Percentiles rank a stretch among this genome's conserved stretches.
These are phyloP conservation scores for Physcia stellaris DNA, from an alignment of 495 filamentous ascomycete genomes.

Conservation along the genomic window DNA sequence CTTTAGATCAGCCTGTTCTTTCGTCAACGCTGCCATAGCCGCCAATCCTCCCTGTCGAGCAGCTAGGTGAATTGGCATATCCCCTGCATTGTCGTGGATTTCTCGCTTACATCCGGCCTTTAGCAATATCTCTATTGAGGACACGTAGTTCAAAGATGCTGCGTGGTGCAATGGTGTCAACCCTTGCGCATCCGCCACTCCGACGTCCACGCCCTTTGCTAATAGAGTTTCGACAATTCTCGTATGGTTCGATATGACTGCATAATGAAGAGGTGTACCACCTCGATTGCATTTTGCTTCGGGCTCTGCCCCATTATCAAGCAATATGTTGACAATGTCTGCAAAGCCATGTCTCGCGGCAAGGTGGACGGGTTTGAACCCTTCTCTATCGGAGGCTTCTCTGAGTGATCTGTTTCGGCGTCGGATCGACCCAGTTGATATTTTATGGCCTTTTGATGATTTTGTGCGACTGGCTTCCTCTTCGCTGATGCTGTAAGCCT, in stretches of 20 bases:
- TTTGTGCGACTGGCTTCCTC: neutral
- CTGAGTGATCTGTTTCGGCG: slow-evolving; percentile 4
- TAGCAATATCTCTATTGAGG: slow-evolving; percentile 3
- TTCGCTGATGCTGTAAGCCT: slow-evolving; percentile 5
- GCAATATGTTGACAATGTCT: slow-evolving; percentile 10
- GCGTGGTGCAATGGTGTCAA: slow-evolving; percentile 9
- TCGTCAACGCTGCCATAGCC: slow-evolving; percentile 2
- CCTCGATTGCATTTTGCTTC: slow-evolving; percentile 16
- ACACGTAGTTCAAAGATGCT: slow-evolving; percentile 3
- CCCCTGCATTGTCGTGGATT: slow-evolving; percentile 2
- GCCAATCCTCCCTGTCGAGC: neutral
- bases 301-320: slow-evolving; percentile 15
- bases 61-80: slow-evolving; percentile 9
- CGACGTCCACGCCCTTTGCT: slow-evolving; percentile 2
- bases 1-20: slow-evolving; percentile 4
- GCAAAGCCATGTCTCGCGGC: slow-evolving; percentile 3
- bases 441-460: slow-evolving; percentile 6
- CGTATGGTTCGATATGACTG: slow-evolving; percentile 2
- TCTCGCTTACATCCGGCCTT: slow-evolving; percentile 1
- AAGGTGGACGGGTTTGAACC: slow-evolving; percentile 8
- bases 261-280: slow-evolving; percentile 4
- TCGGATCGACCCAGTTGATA: slow-evolving; percentile 3
- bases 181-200: neutral
- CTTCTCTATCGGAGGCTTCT: slow-evolving; percentile 8
- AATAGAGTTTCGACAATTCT: slow-evolving; percentile 5